phyloP scores from a whole-genome alignment of 352 stramenopile genomes.

The Halophytophthora polymorphica region DNA sequence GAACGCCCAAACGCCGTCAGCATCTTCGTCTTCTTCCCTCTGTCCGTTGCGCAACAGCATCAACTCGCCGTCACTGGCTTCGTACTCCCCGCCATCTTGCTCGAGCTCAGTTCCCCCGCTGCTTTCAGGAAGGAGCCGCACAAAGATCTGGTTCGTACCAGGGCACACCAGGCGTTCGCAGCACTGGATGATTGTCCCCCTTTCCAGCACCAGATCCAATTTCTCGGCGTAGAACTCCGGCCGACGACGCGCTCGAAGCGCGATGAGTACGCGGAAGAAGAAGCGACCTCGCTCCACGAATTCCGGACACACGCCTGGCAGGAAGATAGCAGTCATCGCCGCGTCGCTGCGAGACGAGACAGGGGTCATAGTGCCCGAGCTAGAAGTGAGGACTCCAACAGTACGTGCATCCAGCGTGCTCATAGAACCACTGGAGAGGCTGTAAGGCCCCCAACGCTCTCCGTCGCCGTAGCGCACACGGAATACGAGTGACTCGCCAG shows the following conservation, averaged over 20 bases:
- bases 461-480: slow-evolving; percentile 57
- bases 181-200: slow-evolving; percentile 49
- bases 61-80: slow-evolving; percentile 16
- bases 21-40: slow-evolving; percentile 30
- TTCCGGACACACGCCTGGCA: slow-evolving; percentile 60
- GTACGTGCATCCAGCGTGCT: slow-evolving; percentile 36
- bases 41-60: slow-evolving; percentile 23
- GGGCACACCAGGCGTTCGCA: slow-evolving; percentile 51
- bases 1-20: slow-evolving; percentile 56
- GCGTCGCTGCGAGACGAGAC: slow-evolving; percentile 3
- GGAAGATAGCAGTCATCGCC: slow-evolving; percentile 28
- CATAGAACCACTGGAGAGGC: slow-evolving; percentile 55
- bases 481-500: slow-evolving; percentile 52
- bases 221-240: slow-evolving; percentile 54
- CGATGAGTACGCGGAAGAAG: slow-evolving; percentile 58
- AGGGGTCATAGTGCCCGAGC: slow-evolving; percentile 12
- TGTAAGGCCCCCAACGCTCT: slow-evolving; percentile 66
- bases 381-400: neutral
- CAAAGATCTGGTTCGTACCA: slow-evolving; percentile 65
- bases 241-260: slow-evolving; percentile 39
- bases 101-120: slow-evolving; percentile 6
- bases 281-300: slow-evolving; percentile 59
- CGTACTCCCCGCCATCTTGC: slow-evolving; percentile 14
- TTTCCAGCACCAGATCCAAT: slow-evolving; percentile 49
- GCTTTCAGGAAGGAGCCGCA: slow-evolving; percentile 30